Conservation (phyloP, 345 rosid species). For the Corymbia maculata region DNA sequence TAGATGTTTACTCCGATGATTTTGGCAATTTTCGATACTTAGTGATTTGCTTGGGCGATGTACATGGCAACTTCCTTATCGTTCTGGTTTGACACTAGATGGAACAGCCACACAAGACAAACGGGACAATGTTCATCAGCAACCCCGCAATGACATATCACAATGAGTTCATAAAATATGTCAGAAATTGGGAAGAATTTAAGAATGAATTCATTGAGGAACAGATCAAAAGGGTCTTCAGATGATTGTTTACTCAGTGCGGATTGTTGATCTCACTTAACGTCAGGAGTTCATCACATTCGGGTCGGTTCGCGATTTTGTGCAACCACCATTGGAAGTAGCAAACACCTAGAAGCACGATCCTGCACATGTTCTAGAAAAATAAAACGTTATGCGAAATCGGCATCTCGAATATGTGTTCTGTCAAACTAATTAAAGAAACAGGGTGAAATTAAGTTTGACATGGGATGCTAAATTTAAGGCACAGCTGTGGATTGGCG, state of each 20-base stretch:
- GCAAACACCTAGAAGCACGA: neutral
- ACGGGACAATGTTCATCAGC: neutral
- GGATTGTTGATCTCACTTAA: neutral
- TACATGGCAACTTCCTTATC: neutral
- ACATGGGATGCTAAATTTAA: neutral
- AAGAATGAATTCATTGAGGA: neutral
- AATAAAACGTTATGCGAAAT: neutral
- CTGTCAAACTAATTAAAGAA: neutral
- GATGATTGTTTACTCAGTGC: neutral
- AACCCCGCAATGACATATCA: neutral
- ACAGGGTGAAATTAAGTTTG: neutral
- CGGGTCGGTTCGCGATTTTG: neutral
- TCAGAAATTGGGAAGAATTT: neutral
- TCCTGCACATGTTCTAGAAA: neutral
- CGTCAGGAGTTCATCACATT: neutral
- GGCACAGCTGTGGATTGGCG: neutral
- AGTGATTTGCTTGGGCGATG: neutral
- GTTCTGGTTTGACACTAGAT: neutral
- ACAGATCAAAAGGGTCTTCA: neutral
- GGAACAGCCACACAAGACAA: neutral
- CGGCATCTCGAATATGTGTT: neutral
- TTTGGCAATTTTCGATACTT: neutral
- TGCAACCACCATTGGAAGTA: neutral
- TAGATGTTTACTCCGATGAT: neutral
- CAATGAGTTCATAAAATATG: neutral